Base-by-base conservation (phyloP, 192 early-diverging fungal species). In the Coemansia nantahalensis region DNA sequence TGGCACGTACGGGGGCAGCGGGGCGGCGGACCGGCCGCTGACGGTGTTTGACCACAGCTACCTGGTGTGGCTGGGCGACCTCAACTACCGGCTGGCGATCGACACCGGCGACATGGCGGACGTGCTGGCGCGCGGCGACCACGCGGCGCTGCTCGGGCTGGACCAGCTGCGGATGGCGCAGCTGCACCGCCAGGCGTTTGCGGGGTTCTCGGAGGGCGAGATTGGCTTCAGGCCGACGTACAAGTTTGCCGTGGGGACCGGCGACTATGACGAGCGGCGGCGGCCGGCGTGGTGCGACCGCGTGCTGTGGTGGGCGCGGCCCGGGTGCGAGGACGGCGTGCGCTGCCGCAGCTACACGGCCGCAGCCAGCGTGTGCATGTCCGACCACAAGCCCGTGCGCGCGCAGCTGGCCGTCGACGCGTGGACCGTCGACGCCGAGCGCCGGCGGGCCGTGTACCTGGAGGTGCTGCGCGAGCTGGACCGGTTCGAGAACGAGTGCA, bases 261-360 rank as follows among this genome's bases (percentile, higher is more conserved):
- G 62, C 39, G 70, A 53, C 9, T 97, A 86, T 60, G 94, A 99
- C 60, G 83, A 85, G 1, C 88, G 84, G 80, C 80, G 96, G 24
- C 70, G 85, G 5, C 96, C 96, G 14, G 84, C 92, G 2, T 99
- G 93, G 83, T 94, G 91, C 54, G 96, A 99, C 59, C 85, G 96
- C 26, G 84, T 99, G 21, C 70, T 97, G 35, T 97, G 90, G 90
- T 83, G 84, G 54, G 88, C 86, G 22, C 83, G 81, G 11, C 61
- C 71, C 0, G 71, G 64, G 1, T 67, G 59, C 56, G 64, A 67
- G 19, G 64, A 41, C 13, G 70, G 70, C 15, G 37, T 74, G 13
- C 44, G 21, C 4, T 54, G 63, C 51, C 13, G 13, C 23, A 48
- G 41, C 23, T 74, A 74, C 39, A 21, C 48, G 11, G 30, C 64